phyloP scores from a whole-genome alignment of 2,329 filamentous ascomycete species.

The Colletotrichum lupini region DNA sequence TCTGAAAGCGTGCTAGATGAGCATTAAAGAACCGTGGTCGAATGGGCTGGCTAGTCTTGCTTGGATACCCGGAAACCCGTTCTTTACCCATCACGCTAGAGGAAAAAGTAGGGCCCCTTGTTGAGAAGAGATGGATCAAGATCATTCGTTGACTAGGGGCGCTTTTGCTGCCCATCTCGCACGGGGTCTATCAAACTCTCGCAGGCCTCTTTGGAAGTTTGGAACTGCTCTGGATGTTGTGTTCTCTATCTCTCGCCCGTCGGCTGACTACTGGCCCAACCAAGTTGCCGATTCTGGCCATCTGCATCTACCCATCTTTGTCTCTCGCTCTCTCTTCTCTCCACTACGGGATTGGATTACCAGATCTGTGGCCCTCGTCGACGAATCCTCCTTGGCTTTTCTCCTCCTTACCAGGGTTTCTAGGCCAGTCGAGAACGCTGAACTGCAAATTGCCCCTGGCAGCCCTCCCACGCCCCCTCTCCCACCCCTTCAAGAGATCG shows the following conservation, averaged over 20 bases:
- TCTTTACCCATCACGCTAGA: slow-evolving; percentile 19
- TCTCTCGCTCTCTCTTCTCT: neutral
- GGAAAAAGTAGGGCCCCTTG: neutral
- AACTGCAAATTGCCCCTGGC: slow-evolving; percentile 1
- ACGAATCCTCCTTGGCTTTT: neutral
- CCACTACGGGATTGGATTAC: neutral
- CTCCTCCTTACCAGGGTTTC: neutral
- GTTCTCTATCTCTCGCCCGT: neutral
- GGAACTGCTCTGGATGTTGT: neutral
- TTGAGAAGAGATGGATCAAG: neutral
- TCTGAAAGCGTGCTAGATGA: slow-evolving; percentile 18
- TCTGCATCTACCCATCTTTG: slow-evolving; percentile 9
- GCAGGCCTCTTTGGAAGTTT: neutral
- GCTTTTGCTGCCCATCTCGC: neutral
- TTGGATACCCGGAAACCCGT: slow-evolving; percentile 15
- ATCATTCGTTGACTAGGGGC: neutral
- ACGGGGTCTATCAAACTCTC: neutral
- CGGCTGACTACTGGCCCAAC: neutral
- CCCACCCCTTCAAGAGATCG: neutral
- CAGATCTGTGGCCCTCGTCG: slow-evolving; percentile 11
- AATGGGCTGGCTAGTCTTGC: neutral
- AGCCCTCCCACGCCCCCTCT: neutral
- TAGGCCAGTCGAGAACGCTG: slow-evolving; percentile 2
- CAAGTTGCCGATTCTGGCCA: neutral
- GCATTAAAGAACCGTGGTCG: slow-evolving; percentile 16